phyloP scores from a whole-genome alignment of 306 rosid genomes.

The Ammopiptanthus mongolicus region DNA sequence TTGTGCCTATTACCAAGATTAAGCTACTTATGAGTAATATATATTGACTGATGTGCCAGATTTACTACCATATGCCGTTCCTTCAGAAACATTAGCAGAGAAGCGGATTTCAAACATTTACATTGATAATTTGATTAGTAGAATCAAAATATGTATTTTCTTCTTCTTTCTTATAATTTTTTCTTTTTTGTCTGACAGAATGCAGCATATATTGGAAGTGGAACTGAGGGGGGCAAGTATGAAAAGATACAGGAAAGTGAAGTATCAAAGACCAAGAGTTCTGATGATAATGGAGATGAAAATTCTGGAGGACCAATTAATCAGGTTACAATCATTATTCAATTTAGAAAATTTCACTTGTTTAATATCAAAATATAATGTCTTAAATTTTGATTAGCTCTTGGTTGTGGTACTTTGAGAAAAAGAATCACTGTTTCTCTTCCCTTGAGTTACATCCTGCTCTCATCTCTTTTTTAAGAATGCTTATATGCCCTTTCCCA shows the following conservation, averaged over 20 bases:
- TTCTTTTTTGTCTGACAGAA: constrained; percentile 10
- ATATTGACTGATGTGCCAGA: not conserved
- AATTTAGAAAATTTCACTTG: not conserved
- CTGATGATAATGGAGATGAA: constrained; percentile 41
- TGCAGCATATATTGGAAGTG: constrained; percentile 31
- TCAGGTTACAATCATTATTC: constrained; percentile 46
- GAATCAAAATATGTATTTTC: constrained; percentile 1
- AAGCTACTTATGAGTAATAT: not conserved
- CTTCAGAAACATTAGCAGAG: not conserved
- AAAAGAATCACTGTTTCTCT: not conserved
- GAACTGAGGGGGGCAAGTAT: constrained; percentile 21
- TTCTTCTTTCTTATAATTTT: not conserved
- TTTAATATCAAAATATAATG: not conserved
- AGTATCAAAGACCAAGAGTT: constrained; percentile 30
- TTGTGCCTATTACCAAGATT: not conserved
- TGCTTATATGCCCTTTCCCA: not conserved
- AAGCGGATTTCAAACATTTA: not conserved
- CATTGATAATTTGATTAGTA: not conserved
- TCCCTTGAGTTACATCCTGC: not conserved
- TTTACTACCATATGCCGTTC: not conserved
- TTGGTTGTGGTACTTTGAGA: not conserved
- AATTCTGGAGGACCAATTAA: constrained; percentile 45
- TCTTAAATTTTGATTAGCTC: not conserved
- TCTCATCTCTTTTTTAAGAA: not conserved
- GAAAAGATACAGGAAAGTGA: constrained; percentile 17